Base-by-base conservation (phyloP, 257 asterid genomes). In the Petunia secreta region DNA sequence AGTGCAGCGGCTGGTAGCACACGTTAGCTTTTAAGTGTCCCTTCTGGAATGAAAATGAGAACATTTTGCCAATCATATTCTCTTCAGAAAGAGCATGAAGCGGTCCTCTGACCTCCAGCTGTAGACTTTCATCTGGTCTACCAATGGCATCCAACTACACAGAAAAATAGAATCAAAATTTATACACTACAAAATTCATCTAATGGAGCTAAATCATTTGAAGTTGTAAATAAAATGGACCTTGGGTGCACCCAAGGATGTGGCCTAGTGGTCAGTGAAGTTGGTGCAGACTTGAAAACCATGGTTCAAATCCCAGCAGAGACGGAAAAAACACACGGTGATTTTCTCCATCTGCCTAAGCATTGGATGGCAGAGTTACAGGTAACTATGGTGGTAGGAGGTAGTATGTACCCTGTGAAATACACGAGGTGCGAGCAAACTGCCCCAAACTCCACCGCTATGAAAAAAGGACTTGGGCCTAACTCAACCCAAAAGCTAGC, bases 111-210 rank as follows among this genome's bases (percentile, higher is more conserved):
- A 93, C 58, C 89, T 96, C 99, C 78, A 96, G 80, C 71, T 92
- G 85, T 84, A 96, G 93, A 90, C 97, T 94, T 89, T 96, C 99
- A 78, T 96, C 99, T 75, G 99, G 97, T 81, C 99, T 87, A 43
- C 99, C 99, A 63, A 91, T 92, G 86, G 99, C 93, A 84, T 92
- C 97, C 91, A 96, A 91, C 99, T 96, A 92, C 88, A 85, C 69
- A 80, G 75, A 80, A 84, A 84, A 78, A 41, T 50, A 50, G 75
- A 63, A 81, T 43, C 62, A 84, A 74, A 69, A 50, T 34, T 34
- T 25, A 69, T 25, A 25, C 77, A 69, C 59, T 4, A 25, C 77
- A 44, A 69, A 69, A 69, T 9, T 46, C 34, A 34, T 5, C 62
- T 73, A 58, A 73, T 52, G 52, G 25, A 50, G 36, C 64, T 59